Evolutionary conservation across 2,329 filamentous ascomycete genomes (phyloP).

Genomic region (Exophiala sp.): DNA sequence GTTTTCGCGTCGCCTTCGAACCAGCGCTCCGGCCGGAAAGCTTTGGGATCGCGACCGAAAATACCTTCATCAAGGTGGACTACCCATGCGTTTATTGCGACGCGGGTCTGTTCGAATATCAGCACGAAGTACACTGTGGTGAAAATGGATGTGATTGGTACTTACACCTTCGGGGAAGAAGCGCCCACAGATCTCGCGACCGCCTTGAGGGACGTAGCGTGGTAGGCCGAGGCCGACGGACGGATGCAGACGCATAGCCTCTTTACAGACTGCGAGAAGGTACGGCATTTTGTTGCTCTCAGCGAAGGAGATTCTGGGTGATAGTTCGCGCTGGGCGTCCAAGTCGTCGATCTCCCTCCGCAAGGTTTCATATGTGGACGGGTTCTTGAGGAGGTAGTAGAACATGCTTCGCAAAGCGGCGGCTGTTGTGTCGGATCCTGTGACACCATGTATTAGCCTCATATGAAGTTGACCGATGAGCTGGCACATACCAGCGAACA

Average conservation of each 20-base stretch:
- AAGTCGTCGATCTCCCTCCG: slow-evolving; percentile 8
- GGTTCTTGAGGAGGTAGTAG: slow-evolving; percentile 48
- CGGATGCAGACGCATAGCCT: slow-evolving; percentile 36
- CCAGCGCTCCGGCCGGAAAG: slow-evolving; percentile 44
- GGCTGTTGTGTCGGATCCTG: slow-evolving; percentile 16
- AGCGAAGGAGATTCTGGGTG: not conserved
- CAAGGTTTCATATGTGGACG: slow-evolving; percentile 3
- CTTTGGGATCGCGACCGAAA: slow-evolving; percentile 31
- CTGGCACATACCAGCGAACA: not conserved
- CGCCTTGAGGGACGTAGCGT: slow-evolving; percentile 32
- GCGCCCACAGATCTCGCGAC: slow-evolving; percentile 29
- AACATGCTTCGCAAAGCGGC: slow-evolving; percentile 5
- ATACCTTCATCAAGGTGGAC: not conserved
- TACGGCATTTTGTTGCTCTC: slow-evolving; percentile 64
- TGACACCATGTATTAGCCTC: slow-evolving; percentile 1
- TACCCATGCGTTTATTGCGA: slow-evolving; percentile 44
- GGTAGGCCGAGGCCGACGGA: slow-evolving; percentile 33
- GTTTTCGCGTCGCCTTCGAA: not conserved
- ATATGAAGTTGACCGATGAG: not conserved
- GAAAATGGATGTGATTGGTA: slow-evolving; percentile 22
- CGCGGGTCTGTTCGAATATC: not conserved
- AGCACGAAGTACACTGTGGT: not conserved
- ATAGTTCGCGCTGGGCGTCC: slow-evolving; percentile 2
- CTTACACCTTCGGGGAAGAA: slow-evolving; percentile 38
- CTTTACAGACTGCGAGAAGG: slow-evolving; percentile 44